Conservation (phyloP, 2,329 filamentous ascomycete species). For the Hypoxylon sp. region DNA sequence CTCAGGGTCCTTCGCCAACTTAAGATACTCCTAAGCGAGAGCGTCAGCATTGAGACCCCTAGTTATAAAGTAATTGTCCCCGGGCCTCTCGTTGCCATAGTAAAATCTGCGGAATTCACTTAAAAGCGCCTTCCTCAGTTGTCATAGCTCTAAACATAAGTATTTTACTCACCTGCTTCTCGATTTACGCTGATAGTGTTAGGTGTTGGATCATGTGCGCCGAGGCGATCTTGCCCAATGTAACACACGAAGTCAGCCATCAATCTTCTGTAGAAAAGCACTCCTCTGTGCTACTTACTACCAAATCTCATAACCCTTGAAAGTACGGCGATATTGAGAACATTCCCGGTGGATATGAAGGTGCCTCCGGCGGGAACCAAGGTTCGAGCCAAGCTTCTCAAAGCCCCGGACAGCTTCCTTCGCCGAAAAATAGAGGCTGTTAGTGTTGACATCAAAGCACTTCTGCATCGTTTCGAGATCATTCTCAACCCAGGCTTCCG, state of each 20-base stretch:
- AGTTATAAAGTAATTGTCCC: constrained; percentile 25
- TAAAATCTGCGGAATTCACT: constrained; percentile 35
- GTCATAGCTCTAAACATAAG: background rate
- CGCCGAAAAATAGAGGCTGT: constrained; percentile 25
- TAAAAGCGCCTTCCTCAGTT: constrained; percentile 2
- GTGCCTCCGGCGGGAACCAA: constrained; percentile 39
- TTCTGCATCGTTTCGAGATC: constrained; percentile 16
- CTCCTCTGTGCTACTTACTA: constrained; percentile 16
- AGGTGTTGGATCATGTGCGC: constrained; percentile 41
- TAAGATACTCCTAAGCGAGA: constrained; percentile 32
- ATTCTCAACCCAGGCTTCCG: constrained; percentile 18
- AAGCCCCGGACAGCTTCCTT: constrained; percentile 39
- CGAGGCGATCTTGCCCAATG: constrained; percentile 42
- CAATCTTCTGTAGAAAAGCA: background rate
- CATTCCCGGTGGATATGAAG: constrained; percentile 47
- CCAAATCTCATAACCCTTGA: constrained; percentile 40
- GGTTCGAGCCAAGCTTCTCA: constrained; percentile 34
- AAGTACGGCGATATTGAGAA: constrained; percentile 34
- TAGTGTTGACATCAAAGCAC: constrained; percentile 27
- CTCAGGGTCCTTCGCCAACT: constrained; percentile 33
- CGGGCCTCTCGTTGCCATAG: constrained; percentile 37
- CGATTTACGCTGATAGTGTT: constrained; percentile 29
- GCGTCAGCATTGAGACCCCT: constrained; percentile 23
- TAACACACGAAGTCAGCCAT: background rate
- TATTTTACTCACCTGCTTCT: constrained; percentile 44